Percentiles rank a stretch among this genome's conserved stretches.
Conservation (phyloP, 768 basidiomycete species). For the Heimioporus sp. region DNA sequence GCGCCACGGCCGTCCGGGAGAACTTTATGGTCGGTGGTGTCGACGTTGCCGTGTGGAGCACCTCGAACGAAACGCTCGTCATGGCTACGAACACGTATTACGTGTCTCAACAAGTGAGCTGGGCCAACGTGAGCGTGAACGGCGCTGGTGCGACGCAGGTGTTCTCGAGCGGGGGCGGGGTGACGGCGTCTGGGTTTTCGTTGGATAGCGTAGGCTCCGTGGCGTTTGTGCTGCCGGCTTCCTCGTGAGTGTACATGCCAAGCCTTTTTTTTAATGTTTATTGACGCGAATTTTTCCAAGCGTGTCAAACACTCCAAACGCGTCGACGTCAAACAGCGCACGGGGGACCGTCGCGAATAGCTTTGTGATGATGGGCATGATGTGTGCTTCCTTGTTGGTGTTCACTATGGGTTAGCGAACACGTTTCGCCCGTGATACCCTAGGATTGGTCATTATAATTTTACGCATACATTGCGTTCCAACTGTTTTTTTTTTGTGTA, state of each 20-base stretch:
- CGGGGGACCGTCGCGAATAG: background rate
- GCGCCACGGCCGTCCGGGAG: conserved; percentile 37
- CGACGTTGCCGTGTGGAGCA: conserved; percentile 53
- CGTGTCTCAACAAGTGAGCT: conserved; percentile 30
- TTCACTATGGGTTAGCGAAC: background rate
- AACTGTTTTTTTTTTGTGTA: background rate
- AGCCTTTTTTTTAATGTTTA: background rate
- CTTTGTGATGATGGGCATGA: background rate
- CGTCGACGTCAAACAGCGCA: background rate
- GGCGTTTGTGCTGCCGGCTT: conserved; percentile 12
- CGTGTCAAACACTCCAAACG: background rate
- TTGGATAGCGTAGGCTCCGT: conserved; percentile 18
- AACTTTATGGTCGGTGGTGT: conserved; percentile 41
- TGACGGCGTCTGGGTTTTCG: conserved; percentile 14
- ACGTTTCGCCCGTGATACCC: background rate
- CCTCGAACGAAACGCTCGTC: conserved; percentile 42
- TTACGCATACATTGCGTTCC: background rate
- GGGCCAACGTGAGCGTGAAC: conserved; percentile 27
- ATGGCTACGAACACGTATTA: conserved; percentile 53
- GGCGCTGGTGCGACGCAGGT: background rate
- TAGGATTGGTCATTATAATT: background rate
- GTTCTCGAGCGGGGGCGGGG: conserved; percentile 14
- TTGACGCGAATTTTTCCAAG: background rate
- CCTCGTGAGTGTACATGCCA: conserved; percentile 12
- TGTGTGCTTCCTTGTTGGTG: background rate